Percentiles rank a stretch among this genome's conserved stretches.
Conservation (phyloP, 495 filamentous ascomycete species). For the Tuber calosporum region DNA sequence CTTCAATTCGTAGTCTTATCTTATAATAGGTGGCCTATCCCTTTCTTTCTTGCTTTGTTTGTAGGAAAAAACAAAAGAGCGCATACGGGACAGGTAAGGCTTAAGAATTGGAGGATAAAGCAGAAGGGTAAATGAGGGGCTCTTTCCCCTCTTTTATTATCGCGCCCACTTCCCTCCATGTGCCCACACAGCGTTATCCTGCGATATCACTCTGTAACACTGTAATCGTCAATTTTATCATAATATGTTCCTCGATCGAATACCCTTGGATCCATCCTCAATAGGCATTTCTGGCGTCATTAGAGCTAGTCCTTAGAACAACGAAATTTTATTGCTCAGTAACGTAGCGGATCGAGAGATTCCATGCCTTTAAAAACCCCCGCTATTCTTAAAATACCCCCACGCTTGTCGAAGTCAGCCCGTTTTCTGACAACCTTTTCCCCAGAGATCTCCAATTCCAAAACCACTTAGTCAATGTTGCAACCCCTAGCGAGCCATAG, state of each 20-base stretch:
- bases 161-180: background rate
- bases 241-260: background rate
- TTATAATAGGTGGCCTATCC: background rate
- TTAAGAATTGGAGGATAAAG: background rate
- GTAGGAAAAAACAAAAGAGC: background rate
- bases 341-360: background rate
- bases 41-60: background rate
- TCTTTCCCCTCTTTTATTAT: constrained; percentile 5
- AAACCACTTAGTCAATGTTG: background rate
- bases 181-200: background rate
- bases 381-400: background rate
- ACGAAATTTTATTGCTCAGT: background rate
- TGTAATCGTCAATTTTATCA: background rate
- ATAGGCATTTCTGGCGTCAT: background rate
- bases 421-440: background rate
- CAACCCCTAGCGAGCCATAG: background rate
- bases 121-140: background rate
- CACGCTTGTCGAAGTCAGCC: background rate
- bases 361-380: background rate
- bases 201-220: background rate
- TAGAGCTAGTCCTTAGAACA: background rate
- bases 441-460: background rate
- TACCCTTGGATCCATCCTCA: background rate
- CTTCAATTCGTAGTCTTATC: background rate
- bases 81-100: background rate